phyloP scores from a whole-genome alignment of 352 stramenopile species.

The Chrysophaeum taylorii region DNA sequence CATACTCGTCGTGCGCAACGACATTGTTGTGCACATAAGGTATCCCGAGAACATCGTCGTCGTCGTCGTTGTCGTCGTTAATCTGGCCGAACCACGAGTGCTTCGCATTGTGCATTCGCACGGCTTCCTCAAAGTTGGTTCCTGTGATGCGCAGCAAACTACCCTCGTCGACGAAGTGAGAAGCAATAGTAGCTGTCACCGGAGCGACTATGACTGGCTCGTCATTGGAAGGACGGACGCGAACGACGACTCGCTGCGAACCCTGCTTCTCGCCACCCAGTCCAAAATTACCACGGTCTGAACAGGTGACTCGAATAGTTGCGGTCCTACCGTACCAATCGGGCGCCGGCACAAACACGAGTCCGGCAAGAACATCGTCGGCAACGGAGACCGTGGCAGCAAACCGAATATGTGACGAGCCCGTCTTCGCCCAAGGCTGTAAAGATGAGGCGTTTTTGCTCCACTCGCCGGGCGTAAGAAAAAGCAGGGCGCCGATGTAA shows the following conservation, averaged over 20 bases:
- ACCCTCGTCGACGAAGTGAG: neutral
- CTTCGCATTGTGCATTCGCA: too few species aligned
- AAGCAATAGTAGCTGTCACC: neutral
- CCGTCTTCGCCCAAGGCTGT: too few species aligned
- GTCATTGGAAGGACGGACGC: neutral
- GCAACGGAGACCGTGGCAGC: too few species aligned
- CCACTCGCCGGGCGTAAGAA: too few species aligned
- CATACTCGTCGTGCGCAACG: neutral
- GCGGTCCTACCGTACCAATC: neutral
- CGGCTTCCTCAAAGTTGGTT: too few species aligned
- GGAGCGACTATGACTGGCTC: neutral
- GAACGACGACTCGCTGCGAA: neutral
- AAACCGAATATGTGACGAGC: too few species aligned
- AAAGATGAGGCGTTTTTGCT: too few species aligned
- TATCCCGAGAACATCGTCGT: neutral
- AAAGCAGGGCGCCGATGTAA: too few species aligned
- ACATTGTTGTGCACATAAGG: too few species aligned
- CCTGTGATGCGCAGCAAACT: too few species aligned
- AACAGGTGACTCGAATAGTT: neutral
- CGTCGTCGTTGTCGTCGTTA: neutral
- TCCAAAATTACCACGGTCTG: neutral
- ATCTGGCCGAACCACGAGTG: too few species aligned
- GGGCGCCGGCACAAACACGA: neutral
- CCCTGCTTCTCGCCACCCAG: neutral
- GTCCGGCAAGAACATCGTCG: neutral